Conservation (phyloP, 768 basidiomycete species). For the Scleroderma bovista region DNA sequence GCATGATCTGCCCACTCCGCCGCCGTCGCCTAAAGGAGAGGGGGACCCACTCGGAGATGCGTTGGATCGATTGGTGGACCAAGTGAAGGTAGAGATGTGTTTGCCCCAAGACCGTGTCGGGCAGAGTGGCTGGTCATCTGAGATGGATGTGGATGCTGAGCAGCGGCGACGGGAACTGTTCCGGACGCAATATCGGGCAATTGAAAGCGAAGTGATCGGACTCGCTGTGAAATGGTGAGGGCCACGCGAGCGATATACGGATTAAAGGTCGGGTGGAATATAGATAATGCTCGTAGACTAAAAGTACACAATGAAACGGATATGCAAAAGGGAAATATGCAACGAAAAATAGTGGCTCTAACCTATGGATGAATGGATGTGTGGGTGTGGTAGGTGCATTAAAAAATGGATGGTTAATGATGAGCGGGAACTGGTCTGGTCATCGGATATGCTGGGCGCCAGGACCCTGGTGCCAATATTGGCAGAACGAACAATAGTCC, state of each 20-base stretch:
- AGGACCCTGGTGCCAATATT: slow-evolving; percentile 48
- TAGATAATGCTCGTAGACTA: not conserved
- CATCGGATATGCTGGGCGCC: slow-evolving; percentile 37
- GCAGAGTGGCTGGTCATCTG: slow-evolving; percentile 31
- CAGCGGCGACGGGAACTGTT: slow-evolving; percentile 44
- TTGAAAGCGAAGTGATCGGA: slow-evolving; percentile 80
- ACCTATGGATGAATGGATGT: slow-evolving; percentile 12
- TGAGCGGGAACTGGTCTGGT: slow-evolving; percentile 1
- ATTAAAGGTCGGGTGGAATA: not conserved
- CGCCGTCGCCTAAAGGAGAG: slow-evolving; percentile 32
- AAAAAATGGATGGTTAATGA: no score
- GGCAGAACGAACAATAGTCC: slow-evolving; percentile 53
- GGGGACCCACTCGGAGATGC: slow-evolving; percentile 3
- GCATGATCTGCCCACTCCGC: slow-evolving; percentile 46
- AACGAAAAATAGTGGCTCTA: slow-evolving; percentile 25
- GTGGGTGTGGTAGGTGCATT: not conserved
- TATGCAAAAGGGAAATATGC: slow-evolving; percentile 8
- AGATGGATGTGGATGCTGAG: slow-evolving; percentile 41
- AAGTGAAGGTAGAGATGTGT: slow-evolving; percentile 40
- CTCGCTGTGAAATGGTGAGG: slow-evolving; percentile 67
- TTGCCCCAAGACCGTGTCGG: slow-evolving; percentile 22
- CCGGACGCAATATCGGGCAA: slow-evolving; percentile 78
- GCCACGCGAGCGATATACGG: slow-evolving; percentile 8
- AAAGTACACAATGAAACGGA: slow-evolving; percentile 8
- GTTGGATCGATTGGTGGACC: slow-evolving; percentile 29